Base-by-base conservation (phyloP, 1,284 basidiomycete genomes). In the Sporisorium scitamineum region DNA sequence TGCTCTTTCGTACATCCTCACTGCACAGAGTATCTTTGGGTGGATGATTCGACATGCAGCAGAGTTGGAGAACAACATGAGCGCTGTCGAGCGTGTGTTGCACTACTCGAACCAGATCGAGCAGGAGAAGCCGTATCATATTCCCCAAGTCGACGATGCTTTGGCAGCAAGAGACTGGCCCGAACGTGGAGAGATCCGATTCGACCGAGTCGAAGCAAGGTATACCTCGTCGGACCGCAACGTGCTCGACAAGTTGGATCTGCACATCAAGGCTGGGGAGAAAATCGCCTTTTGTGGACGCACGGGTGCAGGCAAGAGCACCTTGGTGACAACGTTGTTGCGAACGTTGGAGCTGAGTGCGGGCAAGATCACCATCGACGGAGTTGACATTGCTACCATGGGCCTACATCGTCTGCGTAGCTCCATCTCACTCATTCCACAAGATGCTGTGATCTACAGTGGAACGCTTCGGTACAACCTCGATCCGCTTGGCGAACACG, bases 31-130 rank as follows among this genome's bases (percentile, higher is more conserved):
- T 88, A 85, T 89, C 0, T 94, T 95, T 80, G 91, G 91, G 16
- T 94, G 91, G 92, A 89, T 94, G 82, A 90, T 95, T 52, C 90
- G 93, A 24, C 93, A 95, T 84, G 62, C 71, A 6, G 69, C 76
- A 16, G 70, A 78, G 47, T 51, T 70, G 31, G 71, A 75, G 52
- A 77, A 74, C 64, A 79, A 56, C 85, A 94, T 95, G 92, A 94
- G 94, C 84, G 91, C 91, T 26, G 93, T 94, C 5, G 94, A 96
- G 85, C 68, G 79, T 16, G 54, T 80, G 10, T 63, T 93, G 3
- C 89, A 94, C 84, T 96, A 96, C 79, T 90, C 91, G 32, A 89
- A 89, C 86, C 27, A 68, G 34, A 47, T 70, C 45, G 65, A 70
- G 14, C 67, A 70, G 47, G 70, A 73, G 47, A 53, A 48, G 5